Conservation (phyloP, 2,329 filamentous ascomycete species). For the Calcarisporium arbuscula region DNA sequence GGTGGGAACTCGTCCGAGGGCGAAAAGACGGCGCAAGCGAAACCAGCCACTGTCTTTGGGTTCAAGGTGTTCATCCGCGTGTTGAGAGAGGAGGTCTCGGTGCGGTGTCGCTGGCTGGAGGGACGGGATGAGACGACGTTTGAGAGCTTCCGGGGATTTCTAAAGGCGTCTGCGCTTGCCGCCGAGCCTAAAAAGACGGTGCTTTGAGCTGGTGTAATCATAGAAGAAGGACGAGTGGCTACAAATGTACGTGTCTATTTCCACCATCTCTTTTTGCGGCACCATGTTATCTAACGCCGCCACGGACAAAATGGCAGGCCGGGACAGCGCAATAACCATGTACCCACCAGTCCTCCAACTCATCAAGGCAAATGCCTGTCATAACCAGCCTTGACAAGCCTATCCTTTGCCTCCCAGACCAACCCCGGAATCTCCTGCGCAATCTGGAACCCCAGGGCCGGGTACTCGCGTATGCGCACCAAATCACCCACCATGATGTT, state of each 20-base stretch:
- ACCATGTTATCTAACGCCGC: too few species aligned
- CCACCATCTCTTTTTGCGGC: too few species aligned
- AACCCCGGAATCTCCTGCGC: constrained; percentile 32
- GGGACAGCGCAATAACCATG: too few species aligned
- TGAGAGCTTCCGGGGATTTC: constrained; percentile 80
- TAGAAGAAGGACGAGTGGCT: too few species aligned
- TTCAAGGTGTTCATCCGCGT: constrained; percentile 49
- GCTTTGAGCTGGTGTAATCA: constrained; percentile 20
- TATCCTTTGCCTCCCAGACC: constrained; percentile 35
- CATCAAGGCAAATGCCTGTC: constrained; percentile 29
- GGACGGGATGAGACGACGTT: constrained; percentile 69
- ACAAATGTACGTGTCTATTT: too few species aligned
- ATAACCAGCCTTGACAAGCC: constrained; percentile 33
- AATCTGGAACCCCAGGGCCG: constrained; percentile 36
- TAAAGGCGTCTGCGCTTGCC: constrained; percentile 53
- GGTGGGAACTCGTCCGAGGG: too few species aligned
- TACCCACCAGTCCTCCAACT: too few species aligned
- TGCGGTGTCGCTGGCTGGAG: constrained; percentile 58
- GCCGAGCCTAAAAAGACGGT: constrained; percentile 27
- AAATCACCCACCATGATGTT: constrained; percentile 40
- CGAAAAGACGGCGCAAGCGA: too few species aligned
- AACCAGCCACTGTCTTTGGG: constrained; percentile 36
- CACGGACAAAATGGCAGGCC: too few species aligned
- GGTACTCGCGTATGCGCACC: constrained; percentile 36
- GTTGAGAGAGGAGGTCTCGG: constrained; percentile 31